A percentile compares a stretch with the other conserved stretches of the same genome.
phyloP scores from a whole-genome alignment of 2,329 filamentous ascomycete genomes.

The Xylaria digitata region DNA sequence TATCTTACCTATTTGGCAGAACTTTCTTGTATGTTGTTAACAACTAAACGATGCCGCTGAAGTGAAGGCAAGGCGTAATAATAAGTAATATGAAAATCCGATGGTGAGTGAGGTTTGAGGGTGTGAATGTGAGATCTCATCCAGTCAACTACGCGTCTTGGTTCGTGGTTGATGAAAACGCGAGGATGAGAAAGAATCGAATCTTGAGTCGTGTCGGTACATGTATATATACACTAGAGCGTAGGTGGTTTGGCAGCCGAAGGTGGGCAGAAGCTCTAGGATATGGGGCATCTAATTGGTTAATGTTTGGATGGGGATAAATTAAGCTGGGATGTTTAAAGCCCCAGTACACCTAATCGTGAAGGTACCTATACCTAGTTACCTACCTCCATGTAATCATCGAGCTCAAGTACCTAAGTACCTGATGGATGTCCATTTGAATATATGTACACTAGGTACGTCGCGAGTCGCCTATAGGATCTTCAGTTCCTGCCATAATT shows the following conservation, averaged over 20 bases:
- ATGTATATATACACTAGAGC: slow-evolving; percentile 1
- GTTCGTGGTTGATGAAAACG: neutral
- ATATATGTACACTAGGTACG: too few relatives aligned
- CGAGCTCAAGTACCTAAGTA: too few relatives aligned
- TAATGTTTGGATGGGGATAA: neutral
- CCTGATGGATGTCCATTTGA: too few relatives aligned
- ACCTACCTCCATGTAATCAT: too few relatives aligned
- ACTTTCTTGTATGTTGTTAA: too few relatives aligned
- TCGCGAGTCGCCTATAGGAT: too few relatives aligned
- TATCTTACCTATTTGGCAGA: slow-evolving; percentile 5
- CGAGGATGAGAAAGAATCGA: neutral
- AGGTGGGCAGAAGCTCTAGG: neutral
- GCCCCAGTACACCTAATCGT: neutral
- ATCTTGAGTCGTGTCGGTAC: neutral
- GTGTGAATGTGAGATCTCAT: too few relatives aligned
- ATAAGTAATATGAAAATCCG: too few relatives aligned
- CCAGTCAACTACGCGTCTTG: neutral
- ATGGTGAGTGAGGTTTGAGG: too few relatives aligned
- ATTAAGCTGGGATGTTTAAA: neutral
- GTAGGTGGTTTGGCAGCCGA: neutral
- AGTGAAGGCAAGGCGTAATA: too few relatives aligned
- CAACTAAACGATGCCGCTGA: too few relatives aligned
- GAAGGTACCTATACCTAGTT: neutral
- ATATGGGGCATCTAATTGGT: neutral
- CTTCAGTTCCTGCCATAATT: too few relatives aligned